Base-by-base conservation (phyloP, 306 rosid species). In the Quercus cerris region DNA sequence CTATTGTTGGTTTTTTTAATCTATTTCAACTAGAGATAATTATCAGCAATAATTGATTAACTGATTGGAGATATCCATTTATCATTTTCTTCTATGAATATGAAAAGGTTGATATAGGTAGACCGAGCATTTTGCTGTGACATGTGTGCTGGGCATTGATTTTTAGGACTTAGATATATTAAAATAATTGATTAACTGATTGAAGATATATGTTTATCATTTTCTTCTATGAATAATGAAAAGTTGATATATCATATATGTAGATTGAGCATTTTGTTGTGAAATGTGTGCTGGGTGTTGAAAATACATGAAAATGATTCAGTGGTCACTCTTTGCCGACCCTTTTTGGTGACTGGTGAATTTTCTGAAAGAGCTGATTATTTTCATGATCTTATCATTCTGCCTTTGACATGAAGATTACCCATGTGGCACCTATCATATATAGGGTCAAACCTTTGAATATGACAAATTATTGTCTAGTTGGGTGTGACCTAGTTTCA, bases 1-100 rank as follows among this genome's bases (percentile, higher is more conserved):
- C 25, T n/a, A 35, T 49, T 70, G 55, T 4, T 73, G 54, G 15
- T 19, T 20, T 69, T 75, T 76, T 76, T 63, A 61, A 49, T 77
- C 44, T 73, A 49, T 49, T 67, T 54, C 28, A 13, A 22, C 28
- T 25, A 56, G 38, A 74, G 78, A 73, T 72, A 54, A 18, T 30
- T 67, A 3, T 67, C 58, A 5, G 44, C 35, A 68, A 20, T 67
- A 52, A 55, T 55, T 68, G 31, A 56, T 62, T 74, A 22, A 25
- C 75, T 64, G 56, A 55, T 85, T 61, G 71, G 31, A 68, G 23
- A 35, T 19, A 70, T 73, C 55, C 59, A 31, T 30, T 49, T 77
- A 56, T 57, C 54, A 77, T 46, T 15, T 61, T 8, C 52, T 63
- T 71, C 67, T 18, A 23, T 55, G 75, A 77, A 69, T 19, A 52